A percentile compares a stretch with the other conserved stretches of the same genome.
phyloP scores from a whole-genome alignment of 192 early-diverging fungal genomes.

The Umbelopsis sp. region DNA sequence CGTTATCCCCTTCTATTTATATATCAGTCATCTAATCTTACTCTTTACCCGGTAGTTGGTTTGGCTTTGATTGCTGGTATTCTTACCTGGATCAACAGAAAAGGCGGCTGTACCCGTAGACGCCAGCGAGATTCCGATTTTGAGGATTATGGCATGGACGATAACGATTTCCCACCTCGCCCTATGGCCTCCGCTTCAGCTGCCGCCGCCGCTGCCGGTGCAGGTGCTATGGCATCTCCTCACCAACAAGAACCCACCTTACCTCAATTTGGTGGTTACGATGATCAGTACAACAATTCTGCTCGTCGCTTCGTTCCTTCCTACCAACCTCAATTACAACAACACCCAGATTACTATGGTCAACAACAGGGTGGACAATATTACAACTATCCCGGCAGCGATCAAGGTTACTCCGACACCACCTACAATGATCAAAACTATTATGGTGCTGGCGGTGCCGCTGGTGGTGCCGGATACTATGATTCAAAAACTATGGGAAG shows the following conservation, averaged over 20 bases:
- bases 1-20: too few species aligned
- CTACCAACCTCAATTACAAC: conserved; percentile 17
- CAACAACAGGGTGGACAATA: conserved; percentile 14
- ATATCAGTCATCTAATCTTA: too few species aligned
- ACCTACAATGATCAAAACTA: conserved; percentile 14
- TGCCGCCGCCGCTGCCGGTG: conserved; percentile 5
- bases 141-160: conserved; percentile 41
- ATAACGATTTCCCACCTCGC: conserved; percentile 34
- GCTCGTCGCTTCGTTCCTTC: conserved; percentile 17
- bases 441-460: not conserved
- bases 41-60: conserved; percentile 25
- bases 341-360: conserved; percentile 10
- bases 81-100: conserved; percentile 34
- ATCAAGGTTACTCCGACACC: conserved; percentile 11
- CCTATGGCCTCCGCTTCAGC: not conserved
- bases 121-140: conserved; percentile 27
- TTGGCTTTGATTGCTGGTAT: conserved; percentile 39
- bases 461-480: conserved; percentile 6
- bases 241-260: conserved; percentile 9
- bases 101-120: conserved; percentile 36
- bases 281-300: conserved; percentile 7
- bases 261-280: conserved; percentile 12
- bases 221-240: not conserved
- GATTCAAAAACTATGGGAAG: conserved; percentile 1
- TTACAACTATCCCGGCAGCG: conserved; percentile 14